Evolutionary conservation across 768 basidiomycete genomes (phyloP).

Genomic region (Lactarius quietus): DNA sequence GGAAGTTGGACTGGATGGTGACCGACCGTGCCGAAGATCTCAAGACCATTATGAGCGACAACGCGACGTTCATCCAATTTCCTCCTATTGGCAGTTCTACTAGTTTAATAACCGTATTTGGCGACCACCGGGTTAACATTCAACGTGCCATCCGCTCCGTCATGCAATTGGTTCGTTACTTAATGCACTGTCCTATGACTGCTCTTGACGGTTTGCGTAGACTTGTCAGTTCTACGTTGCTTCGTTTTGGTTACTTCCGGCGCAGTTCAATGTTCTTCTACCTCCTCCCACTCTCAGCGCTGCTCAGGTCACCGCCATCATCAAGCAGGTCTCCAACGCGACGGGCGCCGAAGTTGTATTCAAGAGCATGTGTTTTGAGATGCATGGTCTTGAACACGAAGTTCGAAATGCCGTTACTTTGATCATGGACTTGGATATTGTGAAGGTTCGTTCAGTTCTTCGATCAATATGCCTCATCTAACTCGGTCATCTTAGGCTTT

Average conservation of each 20-base stretch:
- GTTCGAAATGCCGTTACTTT: constrained; percentile 81
- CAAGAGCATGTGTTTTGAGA: constrained; percentile 96
- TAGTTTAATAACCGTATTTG: constrained; percentile 89
- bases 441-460: constrained; percentile 57
- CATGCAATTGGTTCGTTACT: constrained; percentile 81
- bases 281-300: constrained; percentile 79
- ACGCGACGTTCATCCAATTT: constrained; percentile 93
- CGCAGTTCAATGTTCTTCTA: constrained; percentile 88
- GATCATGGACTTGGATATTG: constrained; percentile 86
- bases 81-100: constrained; percentile 90
- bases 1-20: constrained; percentile 98
- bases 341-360: constrained; percentile 95
- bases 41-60: constrained; percentile 91
- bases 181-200: background rate
- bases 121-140: constrained; percentile 91
- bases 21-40: constrained; percentile 95
- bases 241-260: constrained; percentile 94
- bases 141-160: constrained; percentile 90
- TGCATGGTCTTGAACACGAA: constrained; percentile 91
- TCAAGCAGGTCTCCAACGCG: constrained; percentile 81
- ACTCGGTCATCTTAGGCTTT: constrained; percentile 54
- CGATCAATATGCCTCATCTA: constrained; percentile 4
- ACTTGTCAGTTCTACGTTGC: constrained; percentile 94
- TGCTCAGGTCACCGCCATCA: constrained; percentile 74
- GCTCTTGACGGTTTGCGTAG: constrained; percentile 42